phyloP scores from a whole-genome alignment of 768 basidiomycete genomes.

The Suillus cothurnatus region DNA sequence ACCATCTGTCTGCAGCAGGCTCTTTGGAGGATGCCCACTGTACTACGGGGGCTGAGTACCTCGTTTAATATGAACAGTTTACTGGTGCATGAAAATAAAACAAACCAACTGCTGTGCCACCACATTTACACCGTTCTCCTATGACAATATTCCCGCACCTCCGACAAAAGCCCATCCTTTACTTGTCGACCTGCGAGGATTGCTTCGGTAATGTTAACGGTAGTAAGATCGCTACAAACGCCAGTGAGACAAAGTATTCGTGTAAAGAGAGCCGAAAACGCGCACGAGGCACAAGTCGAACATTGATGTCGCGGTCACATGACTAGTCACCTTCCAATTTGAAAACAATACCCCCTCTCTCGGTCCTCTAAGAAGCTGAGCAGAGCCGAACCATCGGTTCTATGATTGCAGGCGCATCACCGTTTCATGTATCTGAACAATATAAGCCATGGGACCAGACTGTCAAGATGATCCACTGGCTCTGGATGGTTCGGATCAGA shows the following conservation, averaged over 20 bases:
- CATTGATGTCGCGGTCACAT: constrained; percentile 14
- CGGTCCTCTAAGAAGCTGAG: too few species aligned
- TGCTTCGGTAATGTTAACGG: not conserved
- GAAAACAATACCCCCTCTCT: not conserved
- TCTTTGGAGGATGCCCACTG: constrained; percentile 54
- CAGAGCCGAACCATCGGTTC: not conserved
- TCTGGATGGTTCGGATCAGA: not conserved
- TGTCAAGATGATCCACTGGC: not conserved
- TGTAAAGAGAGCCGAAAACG: constrained; percentile 6
- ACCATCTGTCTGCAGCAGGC: constrained; percentile 68
- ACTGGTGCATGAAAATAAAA: constrained; percentile 16
- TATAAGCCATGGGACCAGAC: not conserved
- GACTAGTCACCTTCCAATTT: constrained; percentile 4
- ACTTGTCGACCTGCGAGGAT: not conserved
- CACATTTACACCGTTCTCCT: constrained; percentile 75
- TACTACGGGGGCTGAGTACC: constrained; percentile 64
- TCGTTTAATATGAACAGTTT: constrained; percentile 17
- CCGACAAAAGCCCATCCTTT: constrained; percentile 78
- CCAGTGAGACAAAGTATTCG: not conserved
- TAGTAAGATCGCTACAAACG: constrained; percentile 3
- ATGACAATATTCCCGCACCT: constrained; percentile 83
- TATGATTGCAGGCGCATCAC: not conserved
- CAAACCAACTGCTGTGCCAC: constrained; percentile 79
- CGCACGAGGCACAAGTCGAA: constrained; percentile 6
- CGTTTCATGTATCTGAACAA: not conserved